A percentile compares a stretch with the other conserved stretches of the same genome.
phyloP scores from a whole-genome alignment of 495 filamentous ascomycete genomes.

The Hypoxylon lienhwacheense region DNA sequence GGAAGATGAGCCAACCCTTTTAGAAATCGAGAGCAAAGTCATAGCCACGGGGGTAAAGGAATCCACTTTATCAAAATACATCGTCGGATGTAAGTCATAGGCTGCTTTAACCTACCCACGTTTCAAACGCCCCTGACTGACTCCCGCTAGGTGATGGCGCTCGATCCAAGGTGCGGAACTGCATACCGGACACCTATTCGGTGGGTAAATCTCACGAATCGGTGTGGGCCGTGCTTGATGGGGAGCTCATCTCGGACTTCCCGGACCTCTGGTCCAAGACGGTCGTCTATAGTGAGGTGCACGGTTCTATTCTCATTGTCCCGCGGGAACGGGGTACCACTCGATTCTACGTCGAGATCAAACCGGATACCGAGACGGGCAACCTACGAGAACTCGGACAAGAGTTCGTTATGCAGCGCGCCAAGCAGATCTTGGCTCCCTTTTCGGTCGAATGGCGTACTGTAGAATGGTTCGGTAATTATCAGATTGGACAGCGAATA shows the following conservation, averaged over 20 bases:
- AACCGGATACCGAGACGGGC: conserved; percentile 48
- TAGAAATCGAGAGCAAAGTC: conserved; percentile 47
- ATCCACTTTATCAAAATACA: conserved; percentile 51
- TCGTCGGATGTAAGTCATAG: conserved; percentile 52
- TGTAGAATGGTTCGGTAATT: conserved; percentile 63
- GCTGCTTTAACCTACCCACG: background rate
- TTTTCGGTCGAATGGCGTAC: conserved; percentile 63
- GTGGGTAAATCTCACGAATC: conserved; percentile 63
- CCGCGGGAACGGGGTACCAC: conserved; percentile 69
- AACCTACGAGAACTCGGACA: conserved; percentile 53
- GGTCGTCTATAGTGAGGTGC: conserved; percentile 58
- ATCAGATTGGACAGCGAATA: conserved; percentile 68
- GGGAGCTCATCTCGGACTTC: conserved; percentile 66
- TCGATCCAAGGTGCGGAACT: conserved; percentile 56
- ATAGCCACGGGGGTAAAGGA: conserved; percentile 48
- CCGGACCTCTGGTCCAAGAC: conserved; percentile 73
- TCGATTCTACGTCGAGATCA: conserved; percentile 68
- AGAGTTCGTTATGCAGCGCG: conserved; percentile 67
- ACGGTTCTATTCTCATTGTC: conserved; percentile 67
- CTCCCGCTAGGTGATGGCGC: conserved; percentile 50
- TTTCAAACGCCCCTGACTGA: conserved; percentile 25
- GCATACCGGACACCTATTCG: conserved; percentile 58
- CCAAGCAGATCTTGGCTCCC: conserved; percentile 64
- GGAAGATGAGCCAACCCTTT: conserved; percentile 38
- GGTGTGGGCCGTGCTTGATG: conserved; percentile 72